Evolutionary conservation across 495 filamentous ascomycete genomes (phyloP), one percentile per base, ranked within the genome.

Genomic region (Chaetomium tenue): DNA sequence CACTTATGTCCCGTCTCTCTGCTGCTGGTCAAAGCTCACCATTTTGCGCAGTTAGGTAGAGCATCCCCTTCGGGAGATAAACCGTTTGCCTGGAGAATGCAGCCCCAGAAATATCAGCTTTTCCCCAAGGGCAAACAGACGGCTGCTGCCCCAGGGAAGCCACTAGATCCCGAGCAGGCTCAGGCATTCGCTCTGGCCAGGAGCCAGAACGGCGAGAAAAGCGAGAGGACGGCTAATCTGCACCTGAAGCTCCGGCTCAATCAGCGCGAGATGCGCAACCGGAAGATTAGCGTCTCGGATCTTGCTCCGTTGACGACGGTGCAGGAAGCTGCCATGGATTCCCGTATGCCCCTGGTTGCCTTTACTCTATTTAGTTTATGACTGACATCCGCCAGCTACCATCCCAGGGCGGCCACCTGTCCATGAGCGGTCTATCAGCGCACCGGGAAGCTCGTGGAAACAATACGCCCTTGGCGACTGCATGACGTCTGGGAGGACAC

Each of bases 331-430:
- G 75, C 82, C 48, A 85, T 90, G 80, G 89, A 91, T 74, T 91
- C 89, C 71, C 89, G 89, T 91, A 83, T 79, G 88, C 82, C 2
- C 15, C 22, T 8, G 53, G 39, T 46, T n/a, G 1, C 55, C 39
- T n/a, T 20, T 37, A 11, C 50, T n/a, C 30, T 50, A 16, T 51
- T 47, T 26, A 40, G 18, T 16, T 28, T 39, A 42, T 25, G 48
- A 64, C 71, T 76, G 50, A 74, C 76, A 78, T 67, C 25, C 37
- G 28, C 63, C 52, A 91, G 89, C 89, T 65, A 91, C 89, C 28
- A 89, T 91, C 62, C 89, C 89, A 39, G 89, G 87, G 33, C 83
- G 86, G 39, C 86, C 84, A 58, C 81, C 87, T 18, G 71, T 88
- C 28, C 86, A 89, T 72, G 86, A 88, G 74, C 80, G 88, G 66